These are phyloP conservation scores for Fusarium agapanthi DNA, from an alignment of 2,329 filamentous ascomycete genomes.

Conservation along the genomic window DNA sequence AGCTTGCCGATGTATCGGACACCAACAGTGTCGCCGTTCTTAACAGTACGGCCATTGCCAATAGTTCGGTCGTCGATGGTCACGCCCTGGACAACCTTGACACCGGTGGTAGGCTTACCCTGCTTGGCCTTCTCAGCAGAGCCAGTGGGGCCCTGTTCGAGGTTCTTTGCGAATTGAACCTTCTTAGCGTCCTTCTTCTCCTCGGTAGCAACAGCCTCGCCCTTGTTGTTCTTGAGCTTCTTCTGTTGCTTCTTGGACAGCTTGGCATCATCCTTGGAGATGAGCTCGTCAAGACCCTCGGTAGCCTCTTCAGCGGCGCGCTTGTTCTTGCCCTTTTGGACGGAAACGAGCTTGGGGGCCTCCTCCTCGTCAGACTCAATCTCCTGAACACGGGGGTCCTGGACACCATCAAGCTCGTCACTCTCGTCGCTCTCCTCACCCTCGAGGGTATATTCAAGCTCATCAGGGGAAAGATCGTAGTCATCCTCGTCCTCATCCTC, in stretches of 20 bases:
- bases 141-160: constrained; percentile 93
- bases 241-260: constrained; percentile 96
- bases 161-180: constrained; percentile 98
- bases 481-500: constrained; percentile 75
- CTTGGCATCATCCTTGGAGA: constrained; percentile 81
- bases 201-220: constrained; percentile 76
- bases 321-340: constrained; percentile 90
- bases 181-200: constrained; percentile 78
- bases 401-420: constrained; percentile 80
- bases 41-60: constrained; percentile 83
- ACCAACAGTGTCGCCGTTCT: constrained; percentile 88
- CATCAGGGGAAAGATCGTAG: constrained; percentile 84
- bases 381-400: constrained; percentile 85
- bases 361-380: constrained; percentile 79
- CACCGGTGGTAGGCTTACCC: constrained; percentile 64
- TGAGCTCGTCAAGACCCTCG: constrained; percentile 82
- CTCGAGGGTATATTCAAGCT: constrained; percentile 76
- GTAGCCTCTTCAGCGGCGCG: constrained; percentile 78
- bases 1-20: constrained; percentile 99
- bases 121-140: constrained; percentile 61
- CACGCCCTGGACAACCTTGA: constrained; percentile 87
- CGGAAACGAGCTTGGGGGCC: constrained; percentile 66
- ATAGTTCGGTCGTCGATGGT: constrained; percentile 95
- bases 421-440: constrained; percentile 78
- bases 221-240: constrained; percentile 99